Evolutionary conservation across 148 eudicot species (phyloP), one percentile per base, ranked within the genome.

Genomic region (Spergularia marina): DNA sequence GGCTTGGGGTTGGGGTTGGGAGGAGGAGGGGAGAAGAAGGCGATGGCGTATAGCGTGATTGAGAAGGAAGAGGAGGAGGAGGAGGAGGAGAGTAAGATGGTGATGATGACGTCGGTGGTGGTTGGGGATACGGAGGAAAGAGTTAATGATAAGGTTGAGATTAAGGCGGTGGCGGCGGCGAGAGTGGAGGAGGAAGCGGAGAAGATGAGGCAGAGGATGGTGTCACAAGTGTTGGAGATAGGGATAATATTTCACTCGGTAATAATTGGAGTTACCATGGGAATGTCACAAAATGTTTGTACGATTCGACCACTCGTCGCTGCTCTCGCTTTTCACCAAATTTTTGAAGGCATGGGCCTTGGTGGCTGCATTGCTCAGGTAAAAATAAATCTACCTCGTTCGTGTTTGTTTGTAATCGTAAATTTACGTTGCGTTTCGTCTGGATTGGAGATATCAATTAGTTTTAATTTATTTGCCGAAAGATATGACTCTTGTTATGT

Each of bases 341-440:
- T 89, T 67, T 91, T 89, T 40, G 97, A 91, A 80, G 97, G 97
- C 65, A 89, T 91, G 93, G 97, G 94, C 3, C 94, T 89, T 25
- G 97, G 94, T 53, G 97, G 97, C 12, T 91, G 97, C 76, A 91
- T 91, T 74, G 97, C 97, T 77, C 97, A 91, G 97, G 97, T 91
- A 76, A 2, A n/a, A n/a, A n/a, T n/a, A n/a, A n/a, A n/a, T n/a
- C n/a, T n/a, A n/a, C n/a, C 14, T 16, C 23, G 34, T 12, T 47
- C 54, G 25, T 9, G 16, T 14, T 52, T 49, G 7, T 39, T 61
- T 18, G 49, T 30, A 41, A 44, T 44, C 10, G 49, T 44, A 9
- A 44, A 44, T 44, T 44, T 6, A 44, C 9, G 7, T 44, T 44
- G 1, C 10, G 5, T 44, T 44, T 44, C 8, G 49, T 44, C 8